Conservation (phyloP, 805 yeast genomes). For the Yarrowia deformans region DNA sequence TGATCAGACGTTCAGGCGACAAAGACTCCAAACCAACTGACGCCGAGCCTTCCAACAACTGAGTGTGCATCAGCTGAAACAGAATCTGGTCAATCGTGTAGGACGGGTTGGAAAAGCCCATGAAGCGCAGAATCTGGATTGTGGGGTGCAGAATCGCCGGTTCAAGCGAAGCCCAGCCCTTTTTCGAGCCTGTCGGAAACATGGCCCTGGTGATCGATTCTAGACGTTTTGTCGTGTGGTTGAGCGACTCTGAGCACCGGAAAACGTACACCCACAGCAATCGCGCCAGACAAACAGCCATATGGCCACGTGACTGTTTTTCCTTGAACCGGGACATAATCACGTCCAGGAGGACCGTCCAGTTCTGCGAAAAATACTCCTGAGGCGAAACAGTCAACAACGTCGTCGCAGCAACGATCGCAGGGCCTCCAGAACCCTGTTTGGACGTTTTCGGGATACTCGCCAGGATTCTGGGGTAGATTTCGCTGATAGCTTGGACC, state of each 20-base stretch:
- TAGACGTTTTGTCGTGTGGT: constrained; percentile 81
- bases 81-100: constrained; percentile 80
- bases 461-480: constrained; percentile 62
- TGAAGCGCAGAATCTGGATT: constrained; percentile 74
- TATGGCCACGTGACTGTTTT: constrained; percentile 57
- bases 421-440: constrained; percentile 31
- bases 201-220: constrained; percentile 67
- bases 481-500: constrained; percentile 77
- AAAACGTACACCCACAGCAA: constrained; percentile 89
- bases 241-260: constrained; percentile 86
- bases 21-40: constrained; percentile 62
- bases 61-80: constrained; percentile 62
- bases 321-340: constrained; percentile 69
- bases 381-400: constrained; percentile 81
- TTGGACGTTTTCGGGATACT: constrained; percentile 56
- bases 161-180: constrained; percentile 75
- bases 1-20: constrained; percentile 71
- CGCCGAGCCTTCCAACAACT: constrained; percentile 53
- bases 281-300: constrained; percentile 70
- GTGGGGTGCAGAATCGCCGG: constrained; percentile 66
- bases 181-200: constrained; percentile 51
- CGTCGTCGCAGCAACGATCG: constrained; percentile 63
- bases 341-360: constrained; percentile 74
- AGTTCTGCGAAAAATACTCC: constrained; percentile 70
- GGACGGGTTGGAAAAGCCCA: constrained; percentile 80